Evolutionary conservation across 1,284 basidiomycete genomes (phyloP).

Genomic region (Calocybe gambosa): DNA sequence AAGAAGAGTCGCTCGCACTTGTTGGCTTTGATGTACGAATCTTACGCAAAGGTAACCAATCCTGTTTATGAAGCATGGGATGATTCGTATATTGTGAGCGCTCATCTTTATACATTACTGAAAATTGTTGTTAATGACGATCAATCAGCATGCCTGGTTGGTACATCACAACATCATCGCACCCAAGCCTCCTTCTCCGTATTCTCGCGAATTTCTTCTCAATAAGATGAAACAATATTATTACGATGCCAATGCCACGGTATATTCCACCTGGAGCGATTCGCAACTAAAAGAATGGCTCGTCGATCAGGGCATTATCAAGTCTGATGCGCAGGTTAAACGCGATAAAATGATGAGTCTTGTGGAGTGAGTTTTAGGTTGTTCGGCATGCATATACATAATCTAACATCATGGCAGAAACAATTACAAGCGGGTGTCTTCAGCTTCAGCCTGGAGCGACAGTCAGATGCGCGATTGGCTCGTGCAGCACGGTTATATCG

Average conservation of each 20-base stretch:
- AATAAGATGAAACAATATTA: conserved; percentile 77
- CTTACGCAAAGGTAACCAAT: conserved; percentile 56
- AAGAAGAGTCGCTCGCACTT: conserved; percentile 65
- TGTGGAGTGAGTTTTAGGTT: conserved; percentile 47
- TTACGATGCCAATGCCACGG: conserved; percentile 54
- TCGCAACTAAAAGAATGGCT: conserved; percentile 67
- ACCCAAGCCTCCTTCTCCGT: conserved; percentile 41
- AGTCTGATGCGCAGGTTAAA: conserved; percentile 62
- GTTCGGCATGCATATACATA: neutral
- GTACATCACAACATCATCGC: conserved; percentile 63
- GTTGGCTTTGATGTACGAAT: conserved; percentile 58
- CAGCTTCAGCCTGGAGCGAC: conserved; percentile 76
- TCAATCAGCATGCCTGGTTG: conserved; percentile 74
- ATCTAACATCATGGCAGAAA: conserved; percentile 48
- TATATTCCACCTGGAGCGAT: conserved; percentile 70
- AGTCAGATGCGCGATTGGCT: conserved; percentile 76
- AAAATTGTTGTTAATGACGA: neutral
- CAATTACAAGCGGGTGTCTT: conserved; percentile 73
- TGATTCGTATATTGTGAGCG: conserved; percentile 71
- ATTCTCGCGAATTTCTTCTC: conserved; percentile 65
- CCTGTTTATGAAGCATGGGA: conserved; percentile 84
- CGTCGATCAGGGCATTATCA: conserved; percentile 61
- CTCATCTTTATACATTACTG: neutral
- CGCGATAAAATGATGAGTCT: conserved; percentile 76
- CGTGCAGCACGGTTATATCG: conserved; percentile 64